phyloP scores from a whole-genome alignment of 129 eudicot species.

The Logfia minima region DNA sequence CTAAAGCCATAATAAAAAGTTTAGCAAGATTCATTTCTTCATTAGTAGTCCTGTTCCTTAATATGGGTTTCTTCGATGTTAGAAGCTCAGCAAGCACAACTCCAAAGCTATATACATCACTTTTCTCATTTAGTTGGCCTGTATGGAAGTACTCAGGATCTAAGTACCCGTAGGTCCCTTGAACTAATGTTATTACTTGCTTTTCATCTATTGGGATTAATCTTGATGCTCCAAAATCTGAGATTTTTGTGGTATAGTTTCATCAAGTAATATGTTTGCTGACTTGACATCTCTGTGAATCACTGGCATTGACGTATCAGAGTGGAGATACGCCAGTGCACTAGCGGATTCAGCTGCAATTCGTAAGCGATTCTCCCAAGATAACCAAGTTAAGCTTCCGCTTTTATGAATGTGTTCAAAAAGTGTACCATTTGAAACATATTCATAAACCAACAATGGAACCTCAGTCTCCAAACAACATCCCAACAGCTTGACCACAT shows the following conservation, averaged over 20 bases:
- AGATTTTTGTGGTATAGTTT: conserved; percentile 28
- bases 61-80: conserved; percentile 22
- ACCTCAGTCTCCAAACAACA: too few relatives aligned
- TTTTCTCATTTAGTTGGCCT: conserved; percentile 21
- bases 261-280: conserved; percentile 21
- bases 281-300: conserved; percentile 32
- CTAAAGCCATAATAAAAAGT: conserved; percentile 31
- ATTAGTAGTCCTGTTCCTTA: background rate
- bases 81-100: conserved; percentile 4
- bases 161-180: background rate
- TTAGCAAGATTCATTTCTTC: conserved; percentile 41
- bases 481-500: too few relatives aligned
- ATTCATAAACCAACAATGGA: too few relatives aligned
- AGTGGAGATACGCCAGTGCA: conserved; percentile 13
- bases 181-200: conserved; percentile 19
- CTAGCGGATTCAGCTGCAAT: conserved; percentile 15
- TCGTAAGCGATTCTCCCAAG: conserved; percentile 16
- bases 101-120: conserved; percentile 36
- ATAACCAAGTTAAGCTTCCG: background rate
- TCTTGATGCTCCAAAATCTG: conserved; percentile 38
- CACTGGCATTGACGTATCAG: background rate
- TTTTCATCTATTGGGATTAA: conserved; percentile 34
- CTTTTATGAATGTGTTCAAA: too few relatives aligned
- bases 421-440: too few relatives aligned
- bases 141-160: background rate